A percentile compares a stretch with the other conserved stretches of the same genome.
These are phyloP conservation scores for Rubia peregrina DNA, from an alignment of 305 asterid species.

Conservation along the genomic window DNA sequence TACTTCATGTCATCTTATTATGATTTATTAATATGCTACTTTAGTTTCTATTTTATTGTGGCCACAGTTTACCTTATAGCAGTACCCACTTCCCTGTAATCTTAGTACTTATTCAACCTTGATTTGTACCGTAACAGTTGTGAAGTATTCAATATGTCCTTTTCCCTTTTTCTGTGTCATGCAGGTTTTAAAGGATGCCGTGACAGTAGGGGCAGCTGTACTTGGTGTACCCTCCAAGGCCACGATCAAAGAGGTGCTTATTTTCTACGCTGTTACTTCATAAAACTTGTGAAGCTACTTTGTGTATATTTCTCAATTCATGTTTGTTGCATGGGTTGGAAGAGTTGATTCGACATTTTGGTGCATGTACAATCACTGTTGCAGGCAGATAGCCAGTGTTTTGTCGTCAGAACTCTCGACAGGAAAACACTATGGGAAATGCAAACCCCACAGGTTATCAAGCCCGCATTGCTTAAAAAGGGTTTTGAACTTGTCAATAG, in stretches of 20 bases:
- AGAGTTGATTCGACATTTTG: neutral
- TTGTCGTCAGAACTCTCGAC: conserved; percentile 81
- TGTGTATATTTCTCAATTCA: too few relatives aligned
- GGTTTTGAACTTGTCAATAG: conserved; percentile 83
- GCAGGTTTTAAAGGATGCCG: conserved; percentile 84
- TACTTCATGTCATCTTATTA: neutral
- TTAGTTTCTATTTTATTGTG: neutral
- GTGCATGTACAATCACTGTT: conserved; percentile 2
- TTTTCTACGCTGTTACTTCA: neutral
- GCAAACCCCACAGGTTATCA: conserved; percentile 98
- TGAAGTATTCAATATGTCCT: conserved; percentile 7
- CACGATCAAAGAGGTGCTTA: conserved; percentile 77
- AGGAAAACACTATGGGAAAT: conserved; percentile 96
- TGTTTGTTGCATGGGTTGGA: neutral
- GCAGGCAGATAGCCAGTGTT: conserved; percentile 85
- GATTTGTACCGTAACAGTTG: neutral
- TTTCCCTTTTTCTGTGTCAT: conserved; percentile 12
- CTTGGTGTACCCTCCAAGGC: conserved; percentile 97
- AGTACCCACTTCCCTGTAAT: neutral
- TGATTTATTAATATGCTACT: neutral
- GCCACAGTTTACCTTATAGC: neutral
- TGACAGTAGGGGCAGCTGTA: conserved; percentile 86
- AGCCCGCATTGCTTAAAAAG: conserved; percentile 79
- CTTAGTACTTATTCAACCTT: neutral
- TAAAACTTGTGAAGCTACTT: neutral